Percentiles rank a stretch among this genome's conserved stretches.
phyloP scores from a whole-genome alignment of 768 basidiomycete species.

The Gloeophyllum trabeum region DNA sequence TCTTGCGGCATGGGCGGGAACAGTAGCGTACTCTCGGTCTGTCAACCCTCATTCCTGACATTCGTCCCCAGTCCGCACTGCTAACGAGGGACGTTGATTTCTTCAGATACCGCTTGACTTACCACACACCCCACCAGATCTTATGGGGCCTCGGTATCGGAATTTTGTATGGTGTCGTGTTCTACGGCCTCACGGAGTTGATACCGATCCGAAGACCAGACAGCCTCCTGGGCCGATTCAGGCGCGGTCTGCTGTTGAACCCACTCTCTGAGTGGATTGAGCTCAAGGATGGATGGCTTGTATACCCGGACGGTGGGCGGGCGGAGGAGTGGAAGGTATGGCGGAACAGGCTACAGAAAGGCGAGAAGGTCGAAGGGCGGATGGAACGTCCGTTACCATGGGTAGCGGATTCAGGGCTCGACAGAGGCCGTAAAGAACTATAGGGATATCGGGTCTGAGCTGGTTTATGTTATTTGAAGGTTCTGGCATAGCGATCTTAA shows the following conservation, averaged over 20 bases:
- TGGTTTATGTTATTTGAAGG: too few relatives aligned
- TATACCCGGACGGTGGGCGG: slow-evolving; percentile 72
- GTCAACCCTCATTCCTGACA: slow-evolving; percentile 8
- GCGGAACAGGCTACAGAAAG: too few relatives aligned
- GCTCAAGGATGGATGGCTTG: slow-evolving; percentile 71
- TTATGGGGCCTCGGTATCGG: slow-evolving; percentile 69
- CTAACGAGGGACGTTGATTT: background rate
- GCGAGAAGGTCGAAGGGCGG: too few relatives aligned
- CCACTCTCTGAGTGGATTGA: slow-evolving; percentile 54
- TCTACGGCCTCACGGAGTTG: slow-evolving; percentile 48
- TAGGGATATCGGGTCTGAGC: too few relatives aligned
- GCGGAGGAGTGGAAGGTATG: slow-evolving; percentile 63
- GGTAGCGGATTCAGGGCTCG: too few relatives aligned
- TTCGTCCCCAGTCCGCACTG: background rate
- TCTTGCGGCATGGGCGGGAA: slow-evolving; percentile 42
- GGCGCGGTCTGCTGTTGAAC: slow-evolving; percentile 39
- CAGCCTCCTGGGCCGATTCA: slow-evolving; percentile 39
- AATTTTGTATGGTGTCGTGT: slow-evolving; percentile 32
- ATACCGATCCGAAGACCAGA: slow-evolving; percentile 42
- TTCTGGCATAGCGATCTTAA: too few relatives aligned
- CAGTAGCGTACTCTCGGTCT: slow-evolving; percentile 75
- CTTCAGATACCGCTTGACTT: slow-evolving; percentile 53
- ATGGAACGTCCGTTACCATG: too few relatives aligned
- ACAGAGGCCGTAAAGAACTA: too few relatives aligned
- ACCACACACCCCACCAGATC: slow-evolving; percentile 66